Evolutionary conservation across 2,329 filamentous ascomycete species (phyloP).

Genomic region (Elsinoe ampelina): DNA sequence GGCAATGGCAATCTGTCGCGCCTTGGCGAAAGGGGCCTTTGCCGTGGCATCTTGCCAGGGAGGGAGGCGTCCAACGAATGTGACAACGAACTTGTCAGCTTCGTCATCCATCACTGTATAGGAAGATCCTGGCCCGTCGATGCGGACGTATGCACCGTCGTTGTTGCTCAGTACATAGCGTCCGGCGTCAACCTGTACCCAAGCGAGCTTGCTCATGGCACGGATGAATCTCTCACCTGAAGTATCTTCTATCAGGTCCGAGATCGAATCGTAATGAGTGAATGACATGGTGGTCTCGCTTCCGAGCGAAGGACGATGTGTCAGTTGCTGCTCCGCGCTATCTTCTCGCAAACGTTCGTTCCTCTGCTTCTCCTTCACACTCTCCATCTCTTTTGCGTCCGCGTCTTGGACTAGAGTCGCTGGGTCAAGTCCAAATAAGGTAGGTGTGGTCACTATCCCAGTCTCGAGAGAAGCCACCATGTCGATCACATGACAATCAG

Average conservation of each 20-base stretch:
- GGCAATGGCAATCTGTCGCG: constrained; percentile 57
- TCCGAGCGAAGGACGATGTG: neutral
- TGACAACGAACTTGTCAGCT: constrained; percentile 26
- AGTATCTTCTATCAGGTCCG: constrained; percentile 77
- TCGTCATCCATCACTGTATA: constrained; percentile 4
- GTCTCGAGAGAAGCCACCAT: constrained; percentile 80
- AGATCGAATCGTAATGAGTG: constrained; percentile 85
- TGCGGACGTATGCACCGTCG: constrained; percentile 50
- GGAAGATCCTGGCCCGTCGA: constrained; percentile 34
- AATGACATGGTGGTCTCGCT: constrained; percentile 54
- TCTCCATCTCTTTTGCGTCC: constrained; percentile 52
- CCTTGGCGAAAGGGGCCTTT: constrained; percentile 54
- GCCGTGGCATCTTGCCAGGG: constrained; percentile 19
- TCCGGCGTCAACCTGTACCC: constrained; percentile 67
- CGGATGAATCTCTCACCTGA: constrained; percentile 72
- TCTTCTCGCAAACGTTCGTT: constrained; percentile 35
- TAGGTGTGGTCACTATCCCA: constrained; percentile 83
- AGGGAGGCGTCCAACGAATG: constrained; percentile 35
- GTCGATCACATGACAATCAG: constrained; percentile 89
- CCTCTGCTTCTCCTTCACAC: constrained; percentile 43
- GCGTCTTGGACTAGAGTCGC: constrained; percentile 62
- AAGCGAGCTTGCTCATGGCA: constrained; percentile 62
- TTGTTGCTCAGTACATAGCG: constrained; percentile 61
- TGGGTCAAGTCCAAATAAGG: constrained; percentile 86
- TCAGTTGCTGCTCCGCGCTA: constrained; percentile 14